Conservation (phyloP, 2,329 filamentous ascomycete species). For the Periconia sp. region DNA sequence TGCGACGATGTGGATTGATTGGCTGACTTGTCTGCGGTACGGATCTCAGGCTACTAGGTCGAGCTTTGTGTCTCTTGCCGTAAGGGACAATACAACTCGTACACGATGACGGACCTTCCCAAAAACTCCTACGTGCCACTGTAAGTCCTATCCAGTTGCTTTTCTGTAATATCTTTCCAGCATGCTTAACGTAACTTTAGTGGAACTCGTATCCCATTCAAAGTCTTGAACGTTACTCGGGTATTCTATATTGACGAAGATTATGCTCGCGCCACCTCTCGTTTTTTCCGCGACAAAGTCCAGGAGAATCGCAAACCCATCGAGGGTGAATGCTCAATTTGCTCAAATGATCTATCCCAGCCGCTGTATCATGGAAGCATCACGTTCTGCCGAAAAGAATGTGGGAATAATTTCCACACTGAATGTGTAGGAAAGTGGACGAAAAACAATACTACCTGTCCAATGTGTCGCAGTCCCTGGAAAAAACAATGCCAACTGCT, state of each 20-base stretch:
- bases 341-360: slow-evolving; percentile 3
- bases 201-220: slow-evolving; percentile 3
- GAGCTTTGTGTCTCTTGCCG: too few species aligned
- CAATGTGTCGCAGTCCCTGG: too few species aligned
- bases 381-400: slow-evolving; percentile 7
- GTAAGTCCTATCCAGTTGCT: neutral
- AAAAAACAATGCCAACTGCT: too few species aligned
- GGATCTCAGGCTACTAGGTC: too few species aligned
- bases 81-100: neutral
- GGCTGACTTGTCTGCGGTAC: too few species aligned
- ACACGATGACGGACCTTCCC: neutral
- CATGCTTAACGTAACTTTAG: slow-evolving; percentile 1
- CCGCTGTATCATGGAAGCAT: neutral
- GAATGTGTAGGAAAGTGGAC: too few species aligned
- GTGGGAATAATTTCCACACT: too few species aligned
- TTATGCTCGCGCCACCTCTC: slow-evolving; percentile 18
- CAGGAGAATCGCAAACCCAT: slow-evolving; percentile 16
- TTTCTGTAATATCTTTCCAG: neutral
- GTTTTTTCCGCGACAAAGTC: slow-evolving; percentile 14
- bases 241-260: slow-evolving; percentile 18
- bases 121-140: neutral
- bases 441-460: too few species aligned
- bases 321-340: slow-evolving; percentile 17
- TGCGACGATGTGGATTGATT: too few species aligned
- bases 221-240: slow-evolving; percentile 6